Conservation (phyloP, 1,284 basidiomycete genomes). For the Ganoderma multipileum region DNA sequence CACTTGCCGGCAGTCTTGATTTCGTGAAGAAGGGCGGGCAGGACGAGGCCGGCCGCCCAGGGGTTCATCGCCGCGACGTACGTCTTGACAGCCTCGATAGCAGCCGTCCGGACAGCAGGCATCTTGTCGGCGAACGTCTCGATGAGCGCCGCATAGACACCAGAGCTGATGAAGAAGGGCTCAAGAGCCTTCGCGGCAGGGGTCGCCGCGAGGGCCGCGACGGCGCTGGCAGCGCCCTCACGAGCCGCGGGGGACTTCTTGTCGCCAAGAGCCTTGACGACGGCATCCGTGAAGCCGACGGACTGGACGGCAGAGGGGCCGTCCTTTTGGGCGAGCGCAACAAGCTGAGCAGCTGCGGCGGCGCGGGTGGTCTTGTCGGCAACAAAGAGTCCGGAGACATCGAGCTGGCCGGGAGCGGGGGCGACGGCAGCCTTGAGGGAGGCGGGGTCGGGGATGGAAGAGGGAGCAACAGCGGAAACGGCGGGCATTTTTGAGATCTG, state of each 20-base stretch:
- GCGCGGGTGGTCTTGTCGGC: slow-evolving; percentile 79
- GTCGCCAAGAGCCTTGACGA: slow-evolving; percentile 88
- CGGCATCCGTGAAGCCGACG: slow-evolving; percentile 81
- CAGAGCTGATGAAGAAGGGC: slow-evolving; percentile 86
- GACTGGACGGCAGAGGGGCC: slow-evolving; percentile 84
- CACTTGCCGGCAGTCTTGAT: slow-evolving; percentile 98
- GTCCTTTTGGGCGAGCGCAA: slow-evolving; percentile 81
- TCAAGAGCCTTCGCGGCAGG: slow-evolving; percentile 90
- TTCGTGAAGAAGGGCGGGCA: slow-evolving; percentile 92
- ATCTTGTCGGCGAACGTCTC: slow-evolving; percentile 95
- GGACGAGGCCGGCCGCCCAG: slow-evolving; percentile 87
- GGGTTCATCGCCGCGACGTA: slow-evolving; percentile 88
- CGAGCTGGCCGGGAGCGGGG: slow-evolving; percentile 62
- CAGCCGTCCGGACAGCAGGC: slow-evolving; percentile 84
- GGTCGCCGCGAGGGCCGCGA: slow-evolving; percentile 76
- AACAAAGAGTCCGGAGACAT: slow-evolving; percentile 72
- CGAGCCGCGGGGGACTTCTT: slow-evolving; percentile 90
- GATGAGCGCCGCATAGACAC: slow-evolving; percentile 86
- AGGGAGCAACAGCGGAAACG: slow-evolving; percentile 56
- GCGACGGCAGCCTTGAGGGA: slow-evolving; percentile 68
- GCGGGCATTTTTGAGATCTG: slow-evolving; percentile 76
- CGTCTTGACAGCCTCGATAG: slow-evolving; percentile 85
- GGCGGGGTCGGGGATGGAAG: slow-evolving; percentile 59
- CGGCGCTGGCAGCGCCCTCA: slow-evolving; percentile 82
- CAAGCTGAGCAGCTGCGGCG: slow-evolving; percentile 75